These are phyloP conservation scores for Colletotrichum nymphaeae DNA, from an alignment of 2,329 filamentous ascomycete species.

Conservation along the genomic window DNA sequence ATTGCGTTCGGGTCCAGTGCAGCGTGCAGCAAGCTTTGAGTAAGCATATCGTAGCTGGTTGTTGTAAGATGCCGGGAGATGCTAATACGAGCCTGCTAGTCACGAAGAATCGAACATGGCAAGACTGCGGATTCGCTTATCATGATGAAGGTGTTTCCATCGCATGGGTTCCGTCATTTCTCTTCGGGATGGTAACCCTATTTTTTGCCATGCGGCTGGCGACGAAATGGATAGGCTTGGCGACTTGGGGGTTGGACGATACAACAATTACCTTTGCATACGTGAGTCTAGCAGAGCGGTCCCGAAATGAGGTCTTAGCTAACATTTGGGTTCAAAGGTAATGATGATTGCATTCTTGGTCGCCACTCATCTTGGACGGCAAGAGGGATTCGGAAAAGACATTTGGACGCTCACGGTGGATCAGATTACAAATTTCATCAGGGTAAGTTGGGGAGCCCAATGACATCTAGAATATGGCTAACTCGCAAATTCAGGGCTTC, in stretches of 20 bases:
- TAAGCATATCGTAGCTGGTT: background rate
- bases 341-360: slow-evolving; percentile 28
- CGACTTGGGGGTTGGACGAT: slow-evolving; percentile 26
- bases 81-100: background rate
- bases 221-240: slow-evolving; percentile 12
- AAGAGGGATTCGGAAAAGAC: slow-evolving; percentile 13
- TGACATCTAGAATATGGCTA: background rate
- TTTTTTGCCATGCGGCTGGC: background rate
- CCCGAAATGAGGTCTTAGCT: background rate
- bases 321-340: background rate
- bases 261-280: slow-evolving; percentile 25
- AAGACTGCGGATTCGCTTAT: slow-evolving; percentile 9
- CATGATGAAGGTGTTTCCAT: slow-evolving; percentile 12
- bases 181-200: background rate
- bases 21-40: slow-evolving; percentile 26
- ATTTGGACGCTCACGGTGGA: slow-evolving; percentile 18
- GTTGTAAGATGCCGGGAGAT: no score
- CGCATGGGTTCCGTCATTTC: slow-evolving; percentile 7
- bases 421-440: slow-evolving; percentile 11
- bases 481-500: background rate
- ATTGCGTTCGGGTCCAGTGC: slow-evolving; percentile 27
- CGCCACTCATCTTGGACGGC: background rate
- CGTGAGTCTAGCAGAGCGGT: background rate
- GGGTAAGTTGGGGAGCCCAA: background rate
- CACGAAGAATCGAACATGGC: slow-evolving; percentile 27